phyloP scores from a whole-genome alignment of 805 yeast genomes.

The Teunomyces gatunensis region DNA sequence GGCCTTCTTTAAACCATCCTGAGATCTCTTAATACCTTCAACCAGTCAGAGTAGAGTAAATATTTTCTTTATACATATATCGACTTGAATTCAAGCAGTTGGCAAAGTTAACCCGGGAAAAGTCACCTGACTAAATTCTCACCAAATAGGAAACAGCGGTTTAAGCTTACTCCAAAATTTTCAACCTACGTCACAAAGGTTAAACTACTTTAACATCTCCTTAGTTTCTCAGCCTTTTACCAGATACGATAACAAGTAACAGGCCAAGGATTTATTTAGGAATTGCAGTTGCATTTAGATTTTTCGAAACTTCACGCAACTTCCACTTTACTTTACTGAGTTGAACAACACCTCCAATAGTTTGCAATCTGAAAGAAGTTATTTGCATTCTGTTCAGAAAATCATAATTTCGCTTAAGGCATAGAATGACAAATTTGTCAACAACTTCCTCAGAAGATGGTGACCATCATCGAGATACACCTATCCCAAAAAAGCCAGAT shows the following conservation, averaged over 20 bases:
- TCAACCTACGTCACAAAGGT: neutral
- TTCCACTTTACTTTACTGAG: neutral
- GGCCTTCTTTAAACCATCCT: neutral
- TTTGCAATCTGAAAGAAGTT: neutral
- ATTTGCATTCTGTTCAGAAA: neutral
- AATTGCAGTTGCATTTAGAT: neutral
- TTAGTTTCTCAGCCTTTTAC: neutral
- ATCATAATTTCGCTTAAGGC: neutral
- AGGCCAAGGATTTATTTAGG: neutral
- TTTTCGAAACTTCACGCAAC: neutral
- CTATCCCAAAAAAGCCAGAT: constrained; percentile 10
- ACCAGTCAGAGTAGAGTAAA: no score
- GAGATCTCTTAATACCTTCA: no score
- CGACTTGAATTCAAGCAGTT: neutral
- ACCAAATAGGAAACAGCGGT: constrained; percentile 3
- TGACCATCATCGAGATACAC: neutral
- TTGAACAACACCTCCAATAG: neutral
- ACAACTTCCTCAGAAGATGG: neutral
- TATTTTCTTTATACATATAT: no score
- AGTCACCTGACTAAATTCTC: constrained; percentile 1
- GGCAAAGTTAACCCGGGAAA: neutral
- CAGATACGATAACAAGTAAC: neutral
- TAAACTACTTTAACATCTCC: neutral
- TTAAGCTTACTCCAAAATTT: constrained; percentile 3
- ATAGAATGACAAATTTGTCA: constrained; percentile 1